Conservation (phyloP, 2,329 filamentous ascomycete species). For the Coniochaeta prunicola region DNA sequence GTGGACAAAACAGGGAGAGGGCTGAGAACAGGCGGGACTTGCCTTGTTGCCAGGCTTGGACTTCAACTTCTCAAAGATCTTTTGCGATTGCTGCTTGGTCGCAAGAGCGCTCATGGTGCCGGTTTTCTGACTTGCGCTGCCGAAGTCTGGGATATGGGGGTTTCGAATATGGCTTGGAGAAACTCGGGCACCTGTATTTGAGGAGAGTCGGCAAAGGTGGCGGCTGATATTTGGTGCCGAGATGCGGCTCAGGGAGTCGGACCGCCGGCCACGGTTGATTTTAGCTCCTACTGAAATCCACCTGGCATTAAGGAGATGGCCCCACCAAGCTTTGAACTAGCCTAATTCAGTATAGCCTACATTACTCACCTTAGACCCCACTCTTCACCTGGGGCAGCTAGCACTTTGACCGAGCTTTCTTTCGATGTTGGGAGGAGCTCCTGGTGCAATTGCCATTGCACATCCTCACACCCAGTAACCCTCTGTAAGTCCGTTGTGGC, state of each 20-base stretch:
- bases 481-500: slow-evolving; percentile 18
- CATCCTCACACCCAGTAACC: not conserved
- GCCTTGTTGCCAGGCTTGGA: slow-evolving; percentile 93
- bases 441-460: no score
- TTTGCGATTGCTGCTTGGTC: slow-evolving; percentile 89
- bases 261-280: not conserved
- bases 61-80: slow-evolving; percentile 97
- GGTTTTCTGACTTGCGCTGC: slow-evolving; percentile 6
- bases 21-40: slow-evolving; percentile 11
- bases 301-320: not conserved
- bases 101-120: slow-evolving; percentile 58
- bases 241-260: not conserved
- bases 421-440: not conserved
- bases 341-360: not conserved
- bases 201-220: not conserved
- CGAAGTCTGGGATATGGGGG: not conserved
- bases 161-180: not conserved
- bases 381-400: not conserved
- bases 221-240: not conserved
- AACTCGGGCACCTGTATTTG: not conserved
- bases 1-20: not conserved
- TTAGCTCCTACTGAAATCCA: not conserved
- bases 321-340: not conserved
- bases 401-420: not conserved
- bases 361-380: not conserved